These are phyloP conservation scores for Crithidia sp. DNA, from an alignment of 208 protist species.

Conservation along the genomic window DNA sequence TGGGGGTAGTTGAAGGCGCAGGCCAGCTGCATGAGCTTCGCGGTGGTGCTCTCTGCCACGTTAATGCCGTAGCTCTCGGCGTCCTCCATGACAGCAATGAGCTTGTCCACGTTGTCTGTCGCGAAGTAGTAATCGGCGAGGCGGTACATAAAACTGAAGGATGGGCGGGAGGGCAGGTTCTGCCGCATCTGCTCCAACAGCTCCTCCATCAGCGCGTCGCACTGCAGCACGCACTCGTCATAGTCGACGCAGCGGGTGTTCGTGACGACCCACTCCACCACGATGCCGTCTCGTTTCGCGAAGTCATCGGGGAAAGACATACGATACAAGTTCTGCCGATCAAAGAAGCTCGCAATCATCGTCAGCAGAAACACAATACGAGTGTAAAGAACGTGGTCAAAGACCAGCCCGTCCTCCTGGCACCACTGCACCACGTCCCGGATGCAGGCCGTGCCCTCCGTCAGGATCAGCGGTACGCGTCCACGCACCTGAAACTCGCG, in stretches of 20 bases:
- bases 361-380: slow-evolving; percentile 87
- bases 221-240: slow-evolving; percentile 88
- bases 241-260: slow-evolving; percentile 77
- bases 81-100: slow-evolving; percentile 91
- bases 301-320: slow-evolving; percentile 78
- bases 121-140: slow-evolving; percentile 93
- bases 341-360: slow-evolving; percentile 91
- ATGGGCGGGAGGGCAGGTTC: slow-evolving; percentile 74
- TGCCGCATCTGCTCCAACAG: slow-evolving; percentile 73
- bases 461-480: slow-evolving; percentile 70
- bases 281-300: slow-evolving; percentile 83
- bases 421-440: slow-evolving; percentile 78
- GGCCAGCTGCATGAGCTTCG: slow-evolving; percentile 92
- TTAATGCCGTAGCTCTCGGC: slow-evolving; percentile 66
- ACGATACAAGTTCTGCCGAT: slow-evolving; percentile 89
- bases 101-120: slow-evolving; percentile 91
- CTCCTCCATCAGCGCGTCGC: slow-evolving; percentile 87
- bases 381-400: slow-evolving; percentile 90
- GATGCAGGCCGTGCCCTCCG: slow-evolving; percentile 69
- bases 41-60: slow-evolving; percentile 88
- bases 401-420: slow-evolving; percentile 79
- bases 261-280: slow-evolving; percentile 86
- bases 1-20: slow-evolving; percentile 85
- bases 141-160: slow-evolving; percentile 86
- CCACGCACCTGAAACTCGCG: slow-evolving; percentile 63